These are phyloP conservation scores for Polytolypa hystricis DNA, from an alignment of 2,329 filamentous ascomycete species.

Conservation along the genomic window DNA sequence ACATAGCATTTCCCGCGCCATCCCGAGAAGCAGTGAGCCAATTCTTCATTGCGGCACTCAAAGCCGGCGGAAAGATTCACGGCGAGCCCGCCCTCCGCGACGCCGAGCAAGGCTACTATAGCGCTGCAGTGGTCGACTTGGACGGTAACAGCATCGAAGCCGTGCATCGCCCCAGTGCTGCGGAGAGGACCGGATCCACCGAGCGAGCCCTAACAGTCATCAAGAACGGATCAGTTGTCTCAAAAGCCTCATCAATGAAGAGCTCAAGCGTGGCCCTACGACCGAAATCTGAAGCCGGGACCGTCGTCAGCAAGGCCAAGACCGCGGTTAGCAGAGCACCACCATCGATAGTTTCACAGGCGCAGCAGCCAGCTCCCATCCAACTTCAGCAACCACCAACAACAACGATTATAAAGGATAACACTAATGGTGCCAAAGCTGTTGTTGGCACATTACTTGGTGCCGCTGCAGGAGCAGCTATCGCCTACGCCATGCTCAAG, in stretches of 20 bases:
- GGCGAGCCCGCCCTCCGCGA: conserved; percentile 45
- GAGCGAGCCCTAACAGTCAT: conserved; percentile 23
- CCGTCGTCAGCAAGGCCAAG: conserved; percentile 17
- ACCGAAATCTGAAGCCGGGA: conserved; percentile 20
- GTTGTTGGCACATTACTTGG: conserved; percentile 68
- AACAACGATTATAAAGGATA: conserved; percentile 8
- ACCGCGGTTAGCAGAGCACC: conserved; percentile 16
- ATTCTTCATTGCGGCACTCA: conserved; percentile 60
- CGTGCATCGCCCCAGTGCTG: conserved; percentile 40
- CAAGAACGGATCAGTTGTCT: conserved; percentile 29
- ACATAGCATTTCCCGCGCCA: conserved; percentile 58
- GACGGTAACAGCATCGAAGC: conserved; percentile 80
- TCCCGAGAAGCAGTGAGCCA: conserved; percentile 55
- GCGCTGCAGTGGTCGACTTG: conserved; percentile 58
- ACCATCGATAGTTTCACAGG: conserved; percentile 10
- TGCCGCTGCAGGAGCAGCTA: conserved; percentile 63
- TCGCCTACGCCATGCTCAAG: conserved; percentile 63
- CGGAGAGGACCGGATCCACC: conserved; percentile 18
- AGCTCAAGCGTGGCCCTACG: conserved; percentile 22
- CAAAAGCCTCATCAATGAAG: conserved; percentile 21
- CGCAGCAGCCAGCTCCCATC: conserved; percentile 8
- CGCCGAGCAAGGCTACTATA: conserved; percentile 46
- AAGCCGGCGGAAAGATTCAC: conserved; percentile 51
- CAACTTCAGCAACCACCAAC: conserved; percentile 17
- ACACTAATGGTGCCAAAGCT: conserved; percentile 41